These are phyloP conservation scores for Penstemon davidsonii DNA, from an alignment of 257 asterid genomes.

Conservation along the genomic window DNA sequence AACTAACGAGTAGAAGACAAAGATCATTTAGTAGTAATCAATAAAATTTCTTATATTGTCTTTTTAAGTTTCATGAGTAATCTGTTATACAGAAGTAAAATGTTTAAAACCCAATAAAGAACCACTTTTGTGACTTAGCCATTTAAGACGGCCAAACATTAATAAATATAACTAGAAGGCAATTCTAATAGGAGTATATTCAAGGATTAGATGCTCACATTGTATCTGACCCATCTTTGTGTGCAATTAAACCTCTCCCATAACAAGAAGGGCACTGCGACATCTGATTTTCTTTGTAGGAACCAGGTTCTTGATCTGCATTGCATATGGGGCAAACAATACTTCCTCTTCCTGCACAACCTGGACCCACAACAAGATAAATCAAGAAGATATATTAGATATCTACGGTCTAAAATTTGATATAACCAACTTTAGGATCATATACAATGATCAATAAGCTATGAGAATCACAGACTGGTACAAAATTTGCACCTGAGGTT, in stretches of 20 bases:
- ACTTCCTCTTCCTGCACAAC: constrained; percentile 73
- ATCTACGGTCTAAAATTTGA: neutral
- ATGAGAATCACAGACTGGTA: neutral
- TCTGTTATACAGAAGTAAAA: no score
- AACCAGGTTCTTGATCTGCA: constrained; percentile 74
- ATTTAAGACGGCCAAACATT: no score
- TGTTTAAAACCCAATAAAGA: no score
- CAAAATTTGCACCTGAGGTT: neutral
- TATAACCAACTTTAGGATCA: neutral
- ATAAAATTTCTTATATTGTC: neutral
- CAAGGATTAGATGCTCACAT: constrained; percentile 49
- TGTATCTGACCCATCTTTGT: constrained; percentile 90
- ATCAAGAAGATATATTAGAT: constrained; percentile 2
- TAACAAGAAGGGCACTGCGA: constrained; percentile 63
- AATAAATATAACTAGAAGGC: neutral
- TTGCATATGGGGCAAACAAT: constrained; percentile 75
- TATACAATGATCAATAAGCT: neutral
- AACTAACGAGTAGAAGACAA: constrained; percentile 1
- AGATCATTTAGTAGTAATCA: neutral
- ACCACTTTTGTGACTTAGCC: neutral
- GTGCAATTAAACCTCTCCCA: constrained; percentile 94
- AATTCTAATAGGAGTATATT: neutral
- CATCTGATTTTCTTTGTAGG: constrained; percentile 72
- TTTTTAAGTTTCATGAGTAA: neutral
- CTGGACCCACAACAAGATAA: constrained; percentile 37